These are phyloP conservation scores for Oryza meyeriana DNA, from an alignment of 176 grass and related monocot genomes.

Conservation along the genomic window DNA sequence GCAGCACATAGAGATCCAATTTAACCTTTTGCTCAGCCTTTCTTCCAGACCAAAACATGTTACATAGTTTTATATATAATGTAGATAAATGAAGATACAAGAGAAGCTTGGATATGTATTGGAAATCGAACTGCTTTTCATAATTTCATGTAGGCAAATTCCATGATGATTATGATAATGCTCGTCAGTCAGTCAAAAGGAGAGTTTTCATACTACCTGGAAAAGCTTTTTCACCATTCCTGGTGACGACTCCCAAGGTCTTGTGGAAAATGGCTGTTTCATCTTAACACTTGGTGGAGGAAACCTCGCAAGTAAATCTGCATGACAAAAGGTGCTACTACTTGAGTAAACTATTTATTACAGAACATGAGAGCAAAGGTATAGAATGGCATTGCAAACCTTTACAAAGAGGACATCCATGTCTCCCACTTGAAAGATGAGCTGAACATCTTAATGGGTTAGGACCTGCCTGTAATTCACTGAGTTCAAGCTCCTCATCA, in stretches of 20 bases:
- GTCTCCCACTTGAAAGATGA: constrained; percentile 87
- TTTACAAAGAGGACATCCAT: constrained; percentile 95
- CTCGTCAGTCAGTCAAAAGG: background rate
- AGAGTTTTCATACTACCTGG: constrained; percentile 57
- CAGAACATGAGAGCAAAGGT: constrained; percentile 9
- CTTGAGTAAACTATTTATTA: constrained; percentile 13
- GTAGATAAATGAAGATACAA: background rate
- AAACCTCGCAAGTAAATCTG: constrained; percentile 97
- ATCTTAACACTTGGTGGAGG: constrained; percentile 87
- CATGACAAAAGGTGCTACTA: constrained; percentile 16
- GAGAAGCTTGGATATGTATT: constrained; percentile 19
- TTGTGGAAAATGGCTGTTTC: constrained; percentile 74
- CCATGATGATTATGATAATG: background rate
- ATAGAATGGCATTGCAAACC: constrained; percentile 37
- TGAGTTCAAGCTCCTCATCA: constrained; percentile 94
- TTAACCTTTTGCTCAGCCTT: background rate
- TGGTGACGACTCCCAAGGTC: constrained; percentile 89
- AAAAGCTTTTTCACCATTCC: constrained; percentile 95
- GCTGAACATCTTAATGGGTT: constrained; percentile 90
- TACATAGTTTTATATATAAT: background rate
- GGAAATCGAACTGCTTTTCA: background rate
- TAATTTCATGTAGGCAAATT: background rate
- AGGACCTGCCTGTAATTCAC: constrained; percentile 86
- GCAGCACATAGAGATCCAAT: background rate
- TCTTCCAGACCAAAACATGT: background rate